Evolutionary conservation across 2,329 filamentous ascomycete species (phyloP), one percentile per base, ranked within the genome.

Genomic region (Arthrobotrys sphaeroides): DNA sequence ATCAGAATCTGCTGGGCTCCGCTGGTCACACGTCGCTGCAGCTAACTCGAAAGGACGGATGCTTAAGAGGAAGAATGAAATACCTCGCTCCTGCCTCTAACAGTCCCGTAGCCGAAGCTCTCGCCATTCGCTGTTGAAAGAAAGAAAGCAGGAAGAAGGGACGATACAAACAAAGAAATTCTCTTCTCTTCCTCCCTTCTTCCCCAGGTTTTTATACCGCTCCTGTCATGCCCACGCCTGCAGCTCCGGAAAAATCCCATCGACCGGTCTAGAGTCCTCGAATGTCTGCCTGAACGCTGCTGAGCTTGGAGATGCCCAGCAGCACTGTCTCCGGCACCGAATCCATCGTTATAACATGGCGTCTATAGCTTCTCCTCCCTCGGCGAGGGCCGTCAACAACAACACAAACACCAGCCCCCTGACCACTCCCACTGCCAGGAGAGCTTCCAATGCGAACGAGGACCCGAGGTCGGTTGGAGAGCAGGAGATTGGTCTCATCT

Each of bases 401-500:
- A 65, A 72, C 67, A 70, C 40, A 59, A 73, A 31, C 42, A 55
- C 62, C 24, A 31, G 10, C 26, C 69, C 69, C 69, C 69, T 74
- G 69, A 74, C 43, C 22, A 6, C 61, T 12, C 4, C 45, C 31
- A 6, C 45, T 22, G 26, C 28, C 10, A 38, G 26, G 13, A 20
- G n/a, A 53, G 18, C 28, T 31, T 45, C 20, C 12, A 61, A 53
- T 62, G 47, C 57, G 16, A 61, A 42, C 69, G 72, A 75, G 26
- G 72, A 68, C 47, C 72, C 72, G 16, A 62, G 72, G 31, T 69
- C 72, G 18, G 55, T 75, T 1, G 57, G 57, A 31, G n/a, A 75
- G 36, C 72, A 75, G 57, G 72, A 75, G 38, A 75, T 75, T 16
- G 72, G 64, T 12, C 45, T 75, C 10, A 75, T 75, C 31, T 75